Evolutionary conservation across 345 rosid genomes (phyloP), one percentile per base, ranked within the genome.

Genomic region (Syzygium aqueum): DNA sequence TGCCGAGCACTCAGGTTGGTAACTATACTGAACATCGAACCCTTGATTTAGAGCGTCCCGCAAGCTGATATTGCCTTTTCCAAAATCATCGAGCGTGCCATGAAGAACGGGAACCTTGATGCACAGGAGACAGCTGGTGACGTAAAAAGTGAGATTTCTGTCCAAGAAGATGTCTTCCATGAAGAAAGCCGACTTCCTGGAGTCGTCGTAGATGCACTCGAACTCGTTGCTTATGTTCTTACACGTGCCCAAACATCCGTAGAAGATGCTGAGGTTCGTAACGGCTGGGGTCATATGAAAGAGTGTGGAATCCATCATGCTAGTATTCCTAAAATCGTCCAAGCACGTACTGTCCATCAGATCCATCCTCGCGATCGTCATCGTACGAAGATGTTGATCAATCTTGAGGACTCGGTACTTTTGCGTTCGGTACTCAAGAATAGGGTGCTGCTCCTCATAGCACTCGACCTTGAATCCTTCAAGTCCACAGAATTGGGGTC

Each of bases 191-290:
- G 0, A 9, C 1, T 7, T 28, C 1, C 14, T 17, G 3, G 3
- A 0, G 53, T 9, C 16, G 10, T 40, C 1, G 2, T 15, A 2
- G 0, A n/a, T 10, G 78, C 91, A 89, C 11, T 15, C 3, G 6
- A 85, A 30, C 27, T 7, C 15, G 8, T 85, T 23, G 2, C 17
- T 5, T 25, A 59, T 12, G 27, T 1, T 2, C 3, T 5, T 21
- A 16, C 3, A 5, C 2, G 84, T 56, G 25, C 1, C 25, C 13
- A 17, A 2, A 80, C 95, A 94, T 80, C 86, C 87, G 1, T 87
- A 57, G 87, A 86, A 92, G 15, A 95, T 40, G 73, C 61, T 92
- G 43, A 93, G 77, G 88, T 8, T 87, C 57, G 22, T n/a, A 53
- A 89, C 65, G 2, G 0, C 5, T 1, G 25, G 5, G 80, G 11